Percentiles rank a stretch among this genome's conserved stretches.
Conservation (phyloP, 345 rosid species). For the Linum trigynum region DNA sequence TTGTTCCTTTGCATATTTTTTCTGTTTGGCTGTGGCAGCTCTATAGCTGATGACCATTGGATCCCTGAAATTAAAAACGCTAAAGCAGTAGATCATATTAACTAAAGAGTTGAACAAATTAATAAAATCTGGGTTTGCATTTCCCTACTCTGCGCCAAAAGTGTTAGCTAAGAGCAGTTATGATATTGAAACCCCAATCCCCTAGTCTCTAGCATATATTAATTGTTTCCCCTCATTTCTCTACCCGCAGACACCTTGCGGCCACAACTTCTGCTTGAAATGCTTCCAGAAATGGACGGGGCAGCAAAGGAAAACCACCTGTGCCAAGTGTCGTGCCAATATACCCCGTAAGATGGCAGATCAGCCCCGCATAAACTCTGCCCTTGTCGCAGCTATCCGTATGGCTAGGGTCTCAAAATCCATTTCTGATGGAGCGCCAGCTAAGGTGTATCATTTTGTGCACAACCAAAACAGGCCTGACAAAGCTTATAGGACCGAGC, state of each 20-base stretch:
- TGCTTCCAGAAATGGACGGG: slow-evolving; percentile 60
- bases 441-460: slow-evolving; percentile 29
- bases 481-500: slow-evolving; percentile 52
- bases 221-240: not conserved
- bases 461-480: slow-evolving; percentile 51
- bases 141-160: not conserved
- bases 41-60: too few species aligned
- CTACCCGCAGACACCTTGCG: slow-evolving; percentile 57
- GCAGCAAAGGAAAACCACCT: slow-evolving; percentile 33
- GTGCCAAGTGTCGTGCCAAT: slow-evolving; percentile 43
- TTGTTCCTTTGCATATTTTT: not conserved
- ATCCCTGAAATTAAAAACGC: not conserved
- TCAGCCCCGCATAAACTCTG: slow-evolving; percentile 54
- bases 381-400: slow-evolving; percentile 51
- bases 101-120: not conserved
- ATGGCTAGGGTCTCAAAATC: slow-evolving; percentile 37
- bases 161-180: not conserved
- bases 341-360: slow-evolving; percentile 36
- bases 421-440: slow-evolving; percentile 2
- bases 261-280: slow-evolving; percentile 65
- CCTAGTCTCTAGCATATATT: not conserved
- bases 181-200: not conserved
- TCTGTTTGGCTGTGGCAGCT: not conserved
- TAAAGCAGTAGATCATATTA: not conserved
- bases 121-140: not conserved